phyloP scores from a whole-genome alignment of 1,284 basidiomycete genomes.

The Marasmius tenuissimus region DNA sequence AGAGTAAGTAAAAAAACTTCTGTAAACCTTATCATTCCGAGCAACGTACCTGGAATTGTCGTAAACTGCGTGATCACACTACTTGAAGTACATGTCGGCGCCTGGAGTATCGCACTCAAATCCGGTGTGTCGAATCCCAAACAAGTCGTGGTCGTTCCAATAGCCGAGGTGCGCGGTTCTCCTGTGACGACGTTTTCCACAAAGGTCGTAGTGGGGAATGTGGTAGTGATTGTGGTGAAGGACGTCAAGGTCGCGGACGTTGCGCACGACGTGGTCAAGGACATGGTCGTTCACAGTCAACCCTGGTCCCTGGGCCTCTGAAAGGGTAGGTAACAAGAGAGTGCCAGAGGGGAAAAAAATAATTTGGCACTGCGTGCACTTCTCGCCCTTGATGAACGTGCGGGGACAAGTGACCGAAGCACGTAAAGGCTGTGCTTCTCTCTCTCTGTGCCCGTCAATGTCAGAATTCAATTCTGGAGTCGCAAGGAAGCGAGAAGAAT shows the following conservation, averaged over 20 bases:
- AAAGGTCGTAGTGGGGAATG: constrained; percentile 16
- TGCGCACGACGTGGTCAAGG: constrained; percentile 17
- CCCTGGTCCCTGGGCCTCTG: neutral
- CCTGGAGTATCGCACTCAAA: constrained; percentile 5
- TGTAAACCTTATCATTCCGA: neutral
- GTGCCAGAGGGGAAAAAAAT: no score
- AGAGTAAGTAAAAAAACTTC: neutral
- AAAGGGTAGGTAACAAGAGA: neutral
- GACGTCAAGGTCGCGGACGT: constrained; percentile 22
- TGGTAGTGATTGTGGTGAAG: constrained; percentile 16
- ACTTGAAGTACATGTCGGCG: constrained; percentile 18
- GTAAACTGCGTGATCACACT: constrained; percentile 19
- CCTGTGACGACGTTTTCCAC: constrained; percentile 17
- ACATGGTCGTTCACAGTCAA: constrained; percentile 10
- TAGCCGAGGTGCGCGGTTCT: constrained; percentile 13
- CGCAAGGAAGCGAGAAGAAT: no score
- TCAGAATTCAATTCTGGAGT: no score
- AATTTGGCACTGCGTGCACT: neutral
- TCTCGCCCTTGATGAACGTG: no score
- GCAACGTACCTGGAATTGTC: constrained; percentile 20
- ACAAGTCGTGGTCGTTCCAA: constrained; percentile 18
- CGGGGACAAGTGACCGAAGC: no score
- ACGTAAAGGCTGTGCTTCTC: no score
- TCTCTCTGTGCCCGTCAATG: no score
- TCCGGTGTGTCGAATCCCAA: neutral